Conservation (phyloP, 176 grass and related monocot species). For the Oryza meyeriana region DNA sequence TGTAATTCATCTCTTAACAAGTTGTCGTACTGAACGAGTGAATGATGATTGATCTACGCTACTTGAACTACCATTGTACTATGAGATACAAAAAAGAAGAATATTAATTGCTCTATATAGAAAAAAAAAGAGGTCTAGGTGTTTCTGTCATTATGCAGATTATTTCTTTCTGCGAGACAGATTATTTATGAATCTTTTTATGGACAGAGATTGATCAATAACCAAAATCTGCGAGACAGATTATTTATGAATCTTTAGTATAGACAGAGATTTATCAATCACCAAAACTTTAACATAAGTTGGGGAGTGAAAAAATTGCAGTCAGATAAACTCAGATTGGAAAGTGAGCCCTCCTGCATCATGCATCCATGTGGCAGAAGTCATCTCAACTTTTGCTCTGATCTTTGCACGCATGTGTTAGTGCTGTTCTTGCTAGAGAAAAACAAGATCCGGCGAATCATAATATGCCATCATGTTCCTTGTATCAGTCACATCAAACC, state of each 20-base stretch:
- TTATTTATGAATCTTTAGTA: neutral
- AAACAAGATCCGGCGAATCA: neutral
- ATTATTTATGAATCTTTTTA: neutral
- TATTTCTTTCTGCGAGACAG: neutral
- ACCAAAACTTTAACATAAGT: neutral
- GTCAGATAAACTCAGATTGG: neutral
- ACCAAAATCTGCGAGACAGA: neutral
- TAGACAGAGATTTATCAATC: neutral
- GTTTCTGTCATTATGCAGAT: neutral
- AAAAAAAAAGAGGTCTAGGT: neutral
- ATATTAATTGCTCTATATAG: neutral
- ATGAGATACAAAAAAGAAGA: neutral
- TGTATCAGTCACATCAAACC: neutral
- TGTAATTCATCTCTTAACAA: neutral
- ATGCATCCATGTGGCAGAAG: conserved; percentile 21
- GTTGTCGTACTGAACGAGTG: neutral
- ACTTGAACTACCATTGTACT: neutral
- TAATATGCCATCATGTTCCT: neutral
- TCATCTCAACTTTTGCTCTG: neutral
- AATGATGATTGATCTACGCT: neutral
- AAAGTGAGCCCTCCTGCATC: no score
- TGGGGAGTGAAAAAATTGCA: neutral
- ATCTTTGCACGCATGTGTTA: neutral
- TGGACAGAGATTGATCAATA: no score
- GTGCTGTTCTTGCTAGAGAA: neutral